phyloP scores from a whole-genome alignment of 1,284 basidiomycete species.

The Pascua sp. region DNA sequence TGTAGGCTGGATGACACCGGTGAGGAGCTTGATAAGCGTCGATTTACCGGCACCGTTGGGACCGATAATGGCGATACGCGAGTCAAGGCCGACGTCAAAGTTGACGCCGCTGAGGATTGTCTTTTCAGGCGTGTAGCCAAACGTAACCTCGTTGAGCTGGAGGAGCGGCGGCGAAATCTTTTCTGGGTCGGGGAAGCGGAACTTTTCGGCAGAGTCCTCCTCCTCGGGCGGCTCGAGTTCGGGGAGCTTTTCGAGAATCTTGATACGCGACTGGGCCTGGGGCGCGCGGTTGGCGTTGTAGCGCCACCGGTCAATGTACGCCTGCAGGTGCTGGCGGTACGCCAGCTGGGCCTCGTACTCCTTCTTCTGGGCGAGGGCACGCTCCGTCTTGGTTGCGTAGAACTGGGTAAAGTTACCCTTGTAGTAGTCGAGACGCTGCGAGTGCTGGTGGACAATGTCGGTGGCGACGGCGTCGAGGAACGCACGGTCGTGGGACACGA shows the following conservation, averaged over 20 bases:
- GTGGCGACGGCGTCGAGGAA: constrained; percentile 97
- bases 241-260: constrained; percentile 96
- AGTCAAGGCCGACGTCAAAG: constrained; percentile 86
- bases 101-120: constrained; percentile 76
- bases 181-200: constrained; percentile 90
- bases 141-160: constrained; percentile 86
- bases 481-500: constrained; percentile 97
- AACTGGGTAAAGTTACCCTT: constrained; percentile 96
- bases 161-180: constrained; percentile 96
- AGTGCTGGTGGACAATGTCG: constrained; percentile 96
- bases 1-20: constrained; percentile 78
- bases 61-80: constrained; percentile 85
- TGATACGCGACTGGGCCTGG: constrained; percentile 95
- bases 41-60: constrained; percentile 58
- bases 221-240: constrained; percentile 87
- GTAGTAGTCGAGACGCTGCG: constrained; percentile 82
- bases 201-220: constrained; percentile 80
- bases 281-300: constrained; percentile 90
- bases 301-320: constrained; percentile 95
- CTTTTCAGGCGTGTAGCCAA: constrained; percentile 82
- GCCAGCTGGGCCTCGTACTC: constrained; percentile 95
- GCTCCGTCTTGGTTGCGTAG: constrained; percentile 96
- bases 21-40: constrained; percentile 79
- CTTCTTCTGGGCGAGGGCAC: constrained; percentile 82
- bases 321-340: constrained; percentile 87